Conservation (phyloP, 805 yeast genomes). For the Spathaspora arborariae region DNA sequence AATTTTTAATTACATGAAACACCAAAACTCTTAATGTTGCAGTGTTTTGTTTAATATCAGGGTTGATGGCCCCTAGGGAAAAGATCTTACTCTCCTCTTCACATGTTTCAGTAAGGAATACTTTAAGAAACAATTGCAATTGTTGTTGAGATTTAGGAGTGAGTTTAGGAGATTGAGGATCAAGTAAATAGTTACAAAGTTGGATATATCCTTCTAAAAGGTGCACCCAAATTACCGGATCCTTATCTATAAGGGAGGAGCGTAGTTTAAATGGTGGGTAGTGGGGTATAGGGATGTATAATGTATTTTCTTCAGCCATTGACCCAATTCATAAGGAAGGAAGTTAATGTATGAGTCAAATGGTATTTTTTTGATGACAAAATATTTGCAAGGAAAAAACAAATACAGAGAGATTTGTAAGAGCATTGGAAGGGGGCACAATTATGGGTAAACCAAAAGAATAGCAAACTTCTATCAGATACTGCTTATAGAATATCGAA, state of each 20-base stretch:
- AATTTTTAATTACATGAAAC: slow-evolving; percentile 45
- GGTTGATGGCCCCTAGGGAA: slow-evolving; percentile 69
- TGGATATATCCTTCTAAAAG: slow-evolving; percentile 59
- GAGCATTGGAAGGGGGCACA: background rate
- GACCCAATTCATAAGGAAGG: background rate
- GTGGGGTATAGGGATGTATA: slow-evolving; percentile 55
- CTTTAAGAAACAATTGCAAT: slow-evolving; percentile 51
- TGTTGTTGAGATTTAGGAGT: slow-evolving; percentile 57
- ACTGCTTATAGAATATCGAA: no score
- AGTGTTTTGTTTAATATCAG: slow-evolving; percentile 58
- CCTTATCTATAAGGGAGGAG: slow-evolving; percentile 75
- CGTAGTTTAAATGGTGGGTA: slow-evolving; percentile 74
- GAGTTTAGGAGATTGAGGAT: slow-evolving; percentile 34
- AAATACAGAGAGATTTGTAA: background rate
- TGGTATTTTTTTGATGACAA: background rate
- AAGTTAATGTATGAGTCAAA: background rate
- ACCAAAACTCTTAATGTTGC: slow-evolving; percentile 45
- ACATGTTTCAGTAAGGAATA: slow-evolving; percentile 57
- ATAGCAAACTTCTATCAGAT: no score
- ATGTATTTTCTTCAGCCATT: slow-evolving; percentile 4
- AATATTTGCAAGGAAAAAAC: no score
- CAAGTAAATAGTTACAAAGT: slow-evolving; percentile 46
- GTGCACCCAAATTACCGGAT: slow-evolving; percentile 82
- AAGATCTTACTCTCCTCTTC: slow-evolving; percentile 58
- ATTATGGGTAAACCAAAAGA: no score